Conservation (phyloP, 805 yeast species). For the Nakazawaea peltata region DNA sequence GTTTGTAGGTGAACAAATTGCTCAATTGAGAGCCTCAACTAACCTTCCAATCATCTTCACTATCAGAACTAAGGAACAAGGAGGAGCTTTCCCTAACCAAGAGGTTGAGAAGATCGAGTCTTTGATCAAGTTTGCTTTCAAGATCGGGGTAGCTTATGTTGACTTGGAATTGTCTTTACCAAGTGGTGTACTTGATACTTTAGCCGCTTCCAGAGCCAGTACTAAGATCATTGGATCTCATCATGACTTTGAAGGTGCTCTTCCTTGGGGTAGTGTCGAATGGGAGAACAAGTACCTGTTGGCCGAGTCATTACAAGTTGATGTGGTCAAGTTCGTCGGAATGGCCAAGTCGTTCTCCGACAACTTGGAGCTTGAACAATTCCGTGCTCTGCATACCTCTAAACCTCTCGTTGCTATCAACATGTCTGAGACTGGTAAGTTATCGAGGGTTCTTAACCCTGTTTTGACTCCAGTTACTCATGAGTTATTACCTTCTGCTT, state of each 20-base stretch:
- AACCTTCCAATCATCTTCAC: constrained; percentile 76
- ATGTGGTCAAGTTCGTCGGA: constrained; percentile 79
- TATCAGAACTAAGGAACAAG: constrained; percentile 69
- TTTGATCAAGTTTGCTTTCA: constrained; percentile 56
- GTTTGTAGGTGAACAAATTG: constrained; percentile 69
- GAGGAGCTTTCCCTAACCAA: constrained; percentile 70
- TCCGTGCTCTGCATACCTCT: constrained; percentile 46
- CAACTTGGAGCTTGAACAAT: constrained; percentile 62
- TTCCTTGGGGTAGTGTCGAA: constrained; percentile 59
- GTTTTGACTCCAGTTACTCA: constrained; percentile 83
- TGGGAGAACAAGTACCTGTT: constrained; percentile 70
- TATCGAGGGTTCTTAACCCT: constrained; percentile 71
- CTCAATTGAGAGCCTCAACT: constrained; percentile 55
- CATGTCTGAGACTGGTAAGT: constrained; percentile 67
- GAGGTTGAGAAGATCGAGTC: constrained; percentile 37
- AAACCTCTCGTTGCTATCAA: constrained; percentile 79
- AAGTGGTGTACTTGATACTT: constrained; percentile 38
- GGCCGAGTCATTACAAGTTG: constrained; percentile 60
- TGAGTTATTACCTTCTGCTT: constrained; percentile 50
- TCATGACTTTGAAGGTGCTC: constrained; percentile 60
- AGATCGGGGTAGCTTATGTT: constrained; percentile 71
- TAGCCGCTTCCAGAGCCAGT: constrained; percentile 45
- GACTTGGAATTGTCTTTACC: constrained; percentile 76
- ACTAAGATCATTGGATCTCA: constrained; percentile 78
- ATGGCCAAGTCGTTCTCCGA: constrained; percentile 57